phyloP scores from a whole-genome alignment of 2,329 filamentous ascomycete genomes.

The Trichophyton schoenleinii region DNA sequence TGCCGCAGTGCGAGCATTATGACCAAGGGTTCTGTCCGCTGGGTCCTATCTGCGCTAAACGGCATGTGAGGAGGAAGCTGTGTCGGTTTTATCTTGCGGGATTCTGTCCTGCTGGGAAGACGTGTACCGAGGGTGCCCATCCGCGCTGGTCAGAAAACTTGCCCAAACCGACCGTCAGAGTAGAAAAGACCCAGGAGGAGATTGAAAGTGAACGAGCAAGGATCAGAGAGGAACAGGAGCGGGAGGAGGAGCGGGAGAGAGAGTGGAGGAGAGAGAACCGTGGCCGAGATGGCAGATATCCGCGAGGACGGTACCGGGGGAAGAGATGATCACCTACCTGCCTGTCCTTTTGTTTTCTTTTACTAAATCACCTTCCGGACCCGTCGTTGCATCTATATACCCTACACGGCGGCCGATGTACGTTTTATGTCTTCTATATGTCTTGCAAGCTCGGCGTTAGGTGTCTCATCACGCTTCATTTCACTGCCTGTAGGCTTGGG shows the following conservation, averaged over 20 bases:
- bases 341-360: background rate
- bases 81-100: constrained; percentile 83
- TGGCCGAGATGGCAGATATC: constrained; percentile 33
- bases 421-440: background rate
- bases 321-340: constrained; percentile 25
- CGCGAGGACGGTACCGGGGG: constrained; percentile 32
- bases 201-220: constrained; percentile 44
- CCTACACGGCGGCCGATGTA: background rate
- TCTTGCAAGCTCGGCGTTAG: background rate
- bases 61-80: constrained; percentile 69
- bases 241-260: constrained; percentile 42
- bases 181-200: constrained; percentile 64
- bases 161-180: constrained; percentile 44
- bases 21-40: constrained; percentile 89
- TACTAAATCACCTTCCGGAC: background rate
- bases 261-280: constrained; percentile 42
- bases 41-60: constrained; percentile 74
- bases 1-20: constrained; percentile 79
- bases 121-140: constrained; percentile 70
- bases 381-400: background rate
- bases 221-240: constrained; percentile 49
- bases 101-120: constrained; percentile 75
- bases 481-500: background rate
- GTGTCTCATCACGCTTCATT: background rate
- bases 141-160: constrained; percentile 62